phyloP scores from a whole-genome alignment of 495 filamentous ascomycete genomes.

The Trichoderma parareesei region DNA sequence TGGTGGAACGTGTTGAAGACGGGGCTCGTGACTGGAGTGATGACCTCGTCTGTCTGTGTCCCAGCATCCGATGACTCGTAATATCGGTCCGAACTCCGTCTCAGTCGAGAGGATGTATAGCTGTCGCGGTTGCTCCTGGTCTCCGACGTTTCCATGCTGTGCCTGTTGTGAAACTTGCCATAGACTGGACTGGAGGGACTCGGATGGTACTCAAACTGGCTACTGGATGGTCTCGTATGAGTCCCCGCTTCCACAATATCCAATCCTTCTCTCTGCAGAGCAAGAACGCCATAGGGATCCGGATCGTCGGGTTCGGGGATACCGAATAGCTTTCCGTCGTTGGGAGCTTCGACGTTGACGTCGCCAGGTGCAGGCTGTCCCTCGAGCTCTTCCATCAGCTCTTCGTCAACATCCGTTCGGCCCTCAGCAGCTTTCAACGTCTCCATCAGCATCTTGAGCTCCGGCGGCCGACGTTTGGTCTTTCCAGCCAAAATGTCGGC shows the following conservation, averaged over 20 bases:
- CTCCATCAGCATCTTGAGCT: constrained; percentile 3
- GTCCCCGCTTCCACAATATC: constrained; percentile 85
- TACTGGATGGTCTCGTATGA: constrained; percentile 55
- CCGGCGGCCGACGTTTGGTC: constrained; percentile 22
- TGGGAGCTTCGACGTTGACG: constrained; percentile 43
- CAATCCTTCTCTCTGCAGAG: constrained; percentile 72
- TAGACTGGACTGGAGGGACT: constrained; percentile 69
- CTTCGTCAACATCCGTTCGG: constrained; percentile 59
- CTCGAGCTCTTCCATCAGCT: constrained; percentile 37
- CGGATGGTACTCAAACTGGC: constrained; percentile 73
- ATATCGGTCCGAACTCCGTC: neutral
- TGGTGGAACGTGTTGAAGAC: neutral
- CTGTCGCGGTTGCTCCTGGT: constrained; percentile 60
- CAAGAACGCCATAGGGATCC: constrained; percentile 82
- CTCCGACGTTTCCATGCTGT: constrained; percentile 54
- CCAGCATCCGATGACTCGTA: constrained; percentile 1
- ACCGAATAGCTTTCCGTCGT: constrained; percentile 50
- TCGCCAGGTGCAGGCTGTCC: constrained; percentile 65
- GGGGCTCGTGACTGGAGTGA: neutral
- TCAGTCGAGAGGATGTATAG: constrained; percentile 5
- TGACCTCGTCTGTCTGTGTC: neutral
- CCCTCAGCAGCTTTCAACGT: constrained; percentile 40
- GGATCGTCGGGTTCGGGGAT: constrained; percentile 73
- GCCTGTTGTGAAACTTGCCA: constrained; percentile 53
- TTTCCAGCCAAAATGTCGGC: constrained; percentile 62